A percentile compares a stretch with the other conserved stretches of the same genome.
These are phyloP conservation scores for Pavlovales sp. DNA, from an alignment of 208 protist species.

Conservation along the genomic window DNA sequence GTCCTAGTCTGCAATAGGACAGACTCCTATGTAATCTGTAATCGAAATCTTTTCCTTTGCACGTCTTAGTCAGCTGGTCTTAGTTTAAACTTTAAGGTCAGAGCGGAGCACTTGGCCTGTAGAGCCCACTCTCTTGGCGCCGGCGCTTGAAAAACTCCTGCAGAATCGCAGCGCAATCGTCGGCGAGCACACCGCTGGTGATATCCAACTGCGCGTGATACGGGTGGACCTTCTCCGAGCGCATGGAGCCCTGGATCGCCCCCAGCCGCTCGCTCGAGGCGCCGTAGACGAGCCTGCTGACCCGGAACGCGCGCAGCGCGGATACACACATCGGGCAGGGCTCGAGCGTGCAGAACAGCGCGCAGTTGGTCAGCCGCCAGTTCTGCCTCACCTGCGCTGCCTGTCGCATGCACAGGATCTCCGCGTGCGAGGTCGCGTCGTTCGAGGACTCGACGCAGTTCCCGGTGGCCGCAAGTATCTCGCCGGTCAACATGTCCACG, in stretches of 20 bases:
- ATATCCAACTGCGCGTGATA: neutral
- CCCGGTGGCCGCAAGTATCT: neutral
- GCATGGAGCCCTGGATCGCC: slow-evolving; percentile 7
- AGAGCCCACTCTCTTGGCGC: no score
- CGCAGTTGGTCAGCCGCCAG: neutral
- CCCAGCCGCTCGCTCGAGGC: slow-evolving; percentile 1
- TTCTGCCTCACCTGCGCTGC: neutral
- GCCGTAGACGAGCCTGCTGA: slow-evolving; percentile 20
- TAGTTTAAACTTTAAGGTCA: no score
- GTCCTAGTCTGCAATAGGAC: no score
- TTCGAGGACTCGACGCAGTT: slow-evolving; percentile 2
- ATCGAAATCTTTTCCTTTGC: no score
- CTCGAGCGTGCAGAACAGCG: slow-evolving; percentile 21
- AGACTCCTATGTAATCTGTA: no score
- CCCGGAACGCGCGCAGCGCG: slow-evolving; percentile 12
- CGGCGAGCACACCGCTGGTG: no score
- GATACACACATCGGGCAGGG: slow-evolving; percentile 29
- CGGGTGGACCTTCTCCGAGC: neutral
- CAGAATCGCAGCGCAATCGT: no score
- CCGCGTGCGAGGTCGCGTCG: slow-evolving; percentile 21
- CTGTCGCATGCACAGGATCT: slow-evolving; percentile 7
- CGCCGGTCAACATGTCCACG: neutral
- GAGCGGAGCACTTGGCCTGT: no score
- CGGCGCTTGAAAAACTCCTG: no score
- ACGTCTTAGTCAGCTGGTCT: no score